Conservation (phyloP, 176 grass and related monocot genomes). For the Themeda triandra region DNA sequence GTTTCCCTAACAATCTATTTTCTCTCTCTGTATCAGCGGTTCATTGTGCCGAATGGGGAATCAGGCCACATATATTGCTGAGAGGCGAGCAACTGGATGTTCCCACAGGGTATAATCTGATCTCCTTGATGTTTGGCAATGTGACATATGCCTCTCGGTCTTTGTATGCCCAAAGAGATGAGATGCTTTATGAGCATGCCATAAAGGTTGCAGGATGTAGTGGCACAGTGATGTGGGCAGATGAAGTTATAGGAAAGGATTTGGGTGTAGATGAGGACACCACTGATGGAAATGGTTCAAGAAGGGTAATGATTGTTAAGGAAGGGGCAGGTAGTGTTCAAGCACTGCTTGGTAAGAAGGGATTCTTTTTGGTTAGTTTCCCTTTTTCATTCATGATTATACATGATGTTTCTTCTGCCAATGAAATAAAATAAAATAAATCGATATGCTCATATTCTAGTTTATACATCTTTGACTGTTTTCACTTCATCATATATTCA, state of each 20-base stretch:
- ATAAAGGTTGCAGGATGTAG: slow-evolving; percentile 43
- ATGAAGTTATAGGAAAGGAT: slow-evolving; percentile 48
- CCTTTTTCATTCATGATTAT: background rate
- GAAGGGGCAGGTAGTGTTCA: slow-evolving; percentile 69
- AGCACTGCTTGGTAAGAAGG: slow-evolving; percentile 55
- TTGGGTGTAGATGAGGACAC: slow-evolving; percentile 17
- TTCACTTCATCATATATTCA: background rate
- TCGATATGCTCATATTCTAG: background rate
- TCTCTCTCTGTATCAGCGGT: slow-evolving; percentile 45
- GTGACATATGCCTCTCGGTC: slow-evolving; percentile 56
- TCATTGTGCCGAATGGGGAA: slow-evolving; percentile 69
- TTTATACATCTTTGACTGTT: background rate
- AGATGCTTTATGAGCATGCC: slow-evolving; percentile 82
- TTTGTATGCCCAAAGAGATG: slow-evolving; percentile 59
- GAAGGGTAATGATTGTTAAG: slow-evolving; percentile 76
- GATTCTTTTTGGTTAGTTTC: background rate
- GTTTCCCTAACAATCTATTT: background rate
- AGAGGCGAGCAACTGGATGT: slow-evolving; percentile 78
- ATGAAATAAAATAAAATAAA: background rate
- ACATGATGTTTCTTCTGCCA: background rate
- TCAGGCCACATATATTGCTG: slow-evolving; percentile 72
- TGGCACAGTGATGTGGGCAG: slow-evolving; percentile 47
- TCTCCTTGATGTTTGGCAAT: slow-evolving; percentile 76
- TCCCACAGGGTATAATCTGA: slow-evolving; percentile 82
- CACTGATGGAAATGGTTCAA: slow-evolving; percentile 25